These are phyloP conservation scores for Exserohilum rostratum DNA, from an alignment of 2,329 filamentous ascomycete genomes.

Conservation along the genomic window DNA sequence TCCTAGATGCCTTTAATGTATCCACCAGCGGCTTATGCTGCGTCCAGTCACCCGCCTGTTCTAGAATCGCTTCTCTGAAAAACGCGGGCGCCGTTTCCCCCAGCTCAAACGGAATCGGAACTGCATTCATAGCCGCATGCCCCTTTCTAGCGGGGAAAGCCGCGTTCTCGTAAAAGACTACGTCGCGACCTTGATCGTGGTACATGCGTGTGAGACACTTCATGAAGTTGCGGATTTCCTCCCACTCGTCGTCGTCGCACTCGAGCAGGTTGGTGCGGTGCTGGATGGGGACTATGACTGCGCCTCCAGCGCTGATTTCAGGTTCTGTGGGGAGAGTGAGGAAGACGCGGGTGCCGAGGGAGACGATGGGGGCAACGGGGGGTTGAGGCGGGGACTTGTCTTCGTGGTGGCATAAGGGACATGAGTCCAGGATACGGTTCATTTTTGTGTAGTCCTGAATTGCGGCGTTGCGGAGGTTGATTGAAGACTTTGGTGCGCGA, in stretches of 20 bases:
- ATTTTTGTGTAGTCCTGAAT: constrained; percentile 89
- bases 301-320: constrained; percentile 80
- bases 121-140: constrained; percentile 84
- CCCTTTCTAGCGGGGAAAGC: constrained; percentile 76
- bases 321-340: constrained; percentile 89
- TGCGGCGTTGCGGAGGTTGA: constrained; percentile 85
- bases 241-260: constrained; percentile 99
- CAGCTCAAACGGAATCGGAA: constrained; percentile 89
- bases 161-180: constrained; percentile 98
- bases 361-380: constrained; percentile 83
- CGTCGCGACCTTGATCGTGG: constrained; percentile 87
- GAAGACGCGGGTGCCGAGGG: constrained; percentile 83
- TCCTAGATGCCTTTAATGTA: constrained; percentile 69
- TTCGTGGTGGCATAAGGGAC: constrained; percentile 91
- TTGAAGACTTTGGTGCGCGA: constrained; percentile 84
- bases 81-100: constrained; percentile 92
- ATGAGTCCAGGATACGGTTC: constrained; percentile 82
- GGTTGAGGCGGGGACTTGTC: constrained; percentile 69
- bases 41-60: constrained; percentile 89
- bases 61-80: constrained; percentile 91
- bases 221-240: constrained; percentile 99
- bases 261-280: constrained; percentile 92
- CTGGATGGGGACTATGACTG: constrained; percentile 85
- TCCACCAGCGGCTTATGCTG: constrained; percentile 96
- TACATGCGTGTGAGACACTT: constrained; percentile 94